Evolutionary conservation across 768 basidiomycete species (phyloP), one percentile per base, ranked within the genome.

Genomic region (Tricholoma flavovirens): DNA sequence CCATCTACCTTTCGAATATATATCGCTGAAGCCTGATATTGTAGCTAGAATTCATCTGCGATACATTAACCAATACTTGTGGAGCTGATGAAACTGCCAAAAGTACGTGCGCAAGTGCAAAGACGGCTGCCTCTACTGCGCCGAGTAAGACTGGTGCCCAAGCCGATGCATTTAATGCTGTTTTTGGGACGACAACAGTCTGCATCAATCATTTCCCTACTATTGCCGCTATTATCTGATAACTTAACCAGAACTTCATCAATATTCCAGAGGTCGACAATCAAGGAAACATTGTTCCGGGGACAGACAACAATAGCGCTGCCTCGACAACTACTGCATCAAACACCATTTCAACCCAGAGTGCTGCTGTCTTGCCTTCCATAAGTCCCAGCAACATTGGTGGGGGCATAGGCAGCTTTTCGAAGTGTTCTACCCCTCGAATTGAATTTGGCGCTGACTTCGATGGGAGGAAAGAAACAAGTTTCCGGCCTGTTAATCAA

Each of bases 361-460:
- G 66, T 48, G 52, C 67, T 15, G 42, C 66, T 8, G 51, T 66
- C 12, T 55, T 62, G 29, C 32, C 67, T 21, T 54, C 66, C 12
- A 43, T 63, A 22, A 56, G 63, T 30, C 49, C 63, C 43, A 36
- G 55, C 12, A 51, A 59, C 46, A 57, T 60, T 32, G 68, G 64
- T 56, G 64, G 29, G 21, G 24, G 5, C 24, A 66, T 75, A 54
- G 75, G 73, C 11, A 60, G 79, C 71, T 82, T 83, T 58, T 81
- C 81, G 38, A 72, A 60, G n/a, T 83, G 82, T 70, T 62, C 75
- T 3, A 71, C 77, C 32, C 82, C 82, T 15, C 67, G 81, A 65
- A 81, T 85, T 49, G 72, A 77, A 54, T 85, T 84, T 59, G 82
- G 70, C 36, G 65, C 60, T n/a, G 80, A 80, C 14, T 81, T 85